Evolutionary conservation across 345 rosid species (phyloP).

Genomic region (Bretschneidera sinensis): DNA sequence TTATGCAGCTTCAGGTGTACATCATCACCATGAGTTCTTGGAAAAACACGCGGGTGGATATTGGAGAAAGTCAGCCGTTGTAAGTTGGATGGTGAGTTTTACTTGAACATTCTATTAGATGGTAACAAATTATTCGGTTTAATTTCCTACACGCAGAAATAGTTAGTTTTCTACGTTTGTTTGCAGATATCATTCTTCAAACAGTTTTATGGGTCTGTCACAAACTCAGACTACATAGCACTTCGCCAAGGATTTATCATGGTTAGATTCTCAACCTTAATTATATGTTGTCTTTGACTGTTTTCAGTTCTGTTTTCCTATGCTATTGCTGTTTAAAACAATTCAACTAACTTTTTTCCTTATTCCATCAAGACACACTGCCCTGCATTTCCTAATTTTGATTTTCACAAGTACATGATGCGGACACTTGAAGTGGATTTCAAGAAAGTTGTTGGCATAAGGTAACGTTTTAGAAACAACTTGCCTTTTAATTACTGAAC

Average conservation of each 20-base stretch:
- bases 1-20: slow-evolving; percentile 22
- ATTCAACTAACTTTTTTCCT: neutral
- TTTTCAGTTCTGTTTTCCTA: neutral
- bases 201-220: slow-evolving; percentile 77
- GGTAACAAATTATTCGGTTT: too few species aligned
- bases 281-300: neutral
- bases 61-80: slow-evolving; percentile 60
- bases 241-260: slow-evolving; percentile 69
- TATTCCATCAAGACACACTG: slow-evolving; percentile 41
- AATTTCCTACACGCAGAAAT: too few species aligned
- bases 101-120: neutral
- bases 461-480: slow-evolving; percentile 33
- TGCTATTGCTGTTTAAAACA: neutral
- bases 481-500: too few species aligned
- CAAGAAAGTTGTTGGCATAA: slow-evolving; percentile 67
- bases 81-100: slow-evolving; percentile 68
- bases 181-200: slow-evolving; percentile 76
- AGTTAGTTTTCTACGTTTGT: slow-evolving; percentile 6
- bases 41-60: slow-evolving; percentile 41
- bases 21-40: slow-evolving; percentile 26
- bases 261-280: slow-evolving; percentile 27
- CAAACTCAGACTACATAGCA: slow-evolving; percentile 66
- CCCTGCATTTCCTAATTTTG: slow-evolving; percentile 23
- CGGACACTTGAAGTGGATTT: slow-evolving; percentile 62
- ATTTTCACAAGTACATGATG: slow-evolving; percentile 68